Evolutionary conservation across 2,329 filamentous ascomycete genomes (phyloP), one percentile per base, ranked within the genome.

Genomic region (Cordyceps javanica): DNA sequence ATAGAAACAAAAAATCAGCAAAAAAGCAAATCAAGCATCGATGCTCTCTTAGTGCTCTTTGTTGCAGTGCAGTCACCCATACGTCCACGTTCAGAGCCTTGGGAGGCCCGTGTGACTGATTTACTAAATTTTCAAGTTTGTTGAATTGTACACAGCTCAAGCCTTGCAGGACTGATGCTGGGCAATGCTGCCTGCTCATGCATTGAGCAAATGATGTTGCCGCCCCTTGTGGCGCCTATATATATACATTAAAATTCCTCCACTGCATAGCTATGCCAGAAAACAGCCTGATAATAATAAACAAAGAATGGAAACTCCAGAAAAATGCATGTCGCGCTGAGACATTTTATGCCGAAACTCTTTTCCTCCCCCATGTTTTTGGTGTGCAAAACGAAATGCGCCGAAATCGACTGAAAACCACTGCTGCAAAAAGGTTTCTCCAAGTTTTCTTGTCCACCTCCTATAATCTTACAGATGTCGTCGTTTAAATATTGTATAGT

Each of bases 91-190:
- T 38, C 2, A 21, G 5, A 2, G 11, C 19, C 3, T 8, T n/a
- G 13, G 5, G 28, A 7, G 42, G 28, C 38, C 30, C 10, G n/a
- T 28, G 21, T 39, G n/a, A 39, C 41, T 19, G 8, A 7, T 26
- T 41, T 13, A 16, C 23, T 8, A 53, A 28, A 23, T 64, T 61
- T 61, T 57, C 61, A 65, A 62, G 62, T 41, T 45, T 53, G n/a
- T n/a, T n/a, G n/a, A n/a, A 61, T 44, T 65, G 59, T 62, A 66
- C 61, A 53, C 60, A 39, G 52, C 36, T 60, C 49, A 34, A 48
- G 13, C 19, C 34, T 11, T 23, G 16, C 11, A 23, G 23, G 16
- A 11, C n/a, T 21, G n/a, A 34, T 11, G 34, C n/a, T 41, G 34
- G 32, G 32, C 44, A n/a, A 5, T 46, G 30, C 32, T 41, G 21